These are phyloP conservation scores for Croton laevigatus DNA, from an alignment of 441 rosid species.

Conservation along the genomic window DNA sequence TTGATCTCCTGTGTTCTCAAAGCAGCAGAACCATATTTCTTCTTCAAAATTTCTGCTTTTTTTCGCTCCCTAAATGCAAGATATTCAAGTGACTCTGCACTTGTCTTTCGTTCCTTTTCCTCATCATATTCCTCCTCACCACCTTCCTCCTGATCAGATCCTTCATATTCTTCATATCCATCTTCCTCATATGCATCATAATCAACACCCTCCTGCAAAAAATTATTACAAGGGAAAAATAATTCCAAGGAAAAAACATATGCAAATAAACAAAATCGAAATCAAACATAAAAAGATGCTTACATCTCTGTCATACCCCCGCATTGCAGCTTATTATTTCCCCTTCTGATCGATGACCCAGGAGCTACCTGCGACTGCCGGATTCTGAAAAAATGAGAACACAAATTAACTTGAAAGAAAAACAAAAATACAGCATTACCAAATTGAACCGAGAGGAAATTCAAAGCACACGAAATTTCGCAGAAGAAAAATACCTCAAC, in stretches of 20 bases:
- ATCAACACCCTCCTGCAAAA: slow-evolving; percentile 59
- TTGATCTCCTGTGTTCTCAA: slow-evolving; percentile 42
- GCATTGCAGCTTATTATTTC: slow-evolving; percentile 31
- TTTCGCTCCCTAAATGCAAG: slow-evolving; percentile 61
- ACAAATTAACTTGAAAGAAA: neutral
- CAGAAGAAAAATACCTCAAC: neutral
- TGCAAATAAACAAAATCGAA: neutral
- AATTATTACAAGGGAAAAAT: neutral
- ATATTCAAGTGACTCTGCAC: slow-evolving; percentile 62
- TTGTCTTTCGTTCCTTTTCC: slow-evolving; percentile 54
- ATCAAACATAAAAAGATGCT: slow-evolving; percentile 10
- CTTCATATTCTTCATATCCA: slow-evolving; percentile 39
- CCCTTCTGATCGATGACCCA: neutral
- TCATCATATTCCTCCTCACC: slow-evolving; percentile 40
- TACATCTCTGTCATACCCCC: slow-evolving; percentile 40
- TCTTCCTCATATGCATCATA: slow-evolving; percentile 73
- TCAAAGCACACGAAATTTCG: neutral
- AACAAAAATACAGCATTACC: neutral
- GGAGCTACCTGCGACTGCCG: neutral
- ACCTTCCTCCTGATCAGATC: slow-evolving; percentile 36
- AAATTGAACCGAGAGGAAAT: neutral
- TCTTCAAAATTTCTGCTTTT: slow-evolving; percentile 59
- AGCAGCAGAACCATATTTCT: slow-evolving; percentile 34
- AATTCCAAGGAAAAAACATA: neutral
- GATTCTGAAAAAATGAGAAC: neutral